Evolutionary conservation across 2,329 filamentous ascomycete species (phyloP).

Genomic region (Trichoderma sp.): DNA sequence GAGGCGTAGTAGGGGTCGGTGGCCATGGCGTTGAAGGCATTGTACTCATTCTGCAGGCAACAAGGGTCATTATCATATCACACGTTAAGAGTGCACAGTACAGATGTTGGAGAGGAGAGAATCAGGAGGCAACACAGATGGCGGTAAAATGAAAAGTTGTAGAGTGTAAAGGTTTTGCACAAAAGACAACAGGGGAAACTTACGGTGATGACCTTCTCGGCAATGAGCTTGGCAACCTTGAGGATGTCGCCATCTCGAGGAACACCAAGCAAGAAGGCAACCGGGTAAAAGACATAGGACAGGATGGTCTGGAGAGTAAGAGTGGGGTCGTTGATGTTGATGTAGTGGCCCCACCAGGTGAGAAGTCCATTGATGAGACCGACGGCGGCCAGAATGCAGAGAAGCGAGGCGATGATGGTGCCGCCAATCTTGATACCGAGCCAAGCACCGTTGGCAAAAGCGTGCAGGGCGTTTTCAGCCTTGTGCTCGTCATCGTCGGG

Average conservation of each 20-base stretch:
- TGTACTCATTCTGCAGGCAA: constrained; percentile 68
- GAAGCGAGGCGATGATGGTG: constrained; percentile 77
- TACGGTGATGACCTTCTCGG: constrained; percentile 76
- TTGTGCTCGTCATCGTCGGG: constrained; percentile 76
- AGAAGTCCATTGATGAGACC: constrained; percentile 74
- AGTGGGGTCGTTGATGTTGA: constrained; percentile 69
- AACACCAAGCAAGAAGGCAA: constrained; percentile 81
- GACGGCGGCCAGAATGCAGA: constrained; percentile 80
- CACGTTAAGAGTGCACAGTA: not conserved
- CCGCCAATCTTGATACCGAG: constrained; percentile 83
- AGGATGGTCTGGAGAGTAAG: constrained; percentile 73
- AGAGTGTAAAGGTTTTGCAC: not conserved
- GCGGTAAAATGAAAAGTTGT: not conserved
- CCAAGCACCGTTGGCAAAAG: constrained; percentile 83
- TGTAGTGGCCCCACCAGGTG: constrained; percentile 80
- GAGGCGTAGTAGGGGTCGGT: constrained; percentile 57
- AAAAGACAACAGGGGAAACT: constrained; percentile 33
- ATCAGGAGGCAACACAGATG: not conserved
- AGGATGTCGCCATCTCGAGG: constrained; percentile 63
- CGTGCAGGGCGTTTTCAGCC: constrained; percentile 79
- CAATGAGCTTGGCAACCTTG: constrained; percentile 76
- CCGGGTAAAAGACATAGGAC: constrained; percentile 75
- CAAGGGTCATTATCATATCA: constrained; percentile 18
- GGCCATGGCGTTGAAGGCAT: constrained; percentile 64
- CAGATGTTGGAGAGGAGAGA: not conserved